Evolutionary conservation across 1,284 basidiomycete species (phyloP).

Genomic region (Psilocybe mexicana): DNA sequence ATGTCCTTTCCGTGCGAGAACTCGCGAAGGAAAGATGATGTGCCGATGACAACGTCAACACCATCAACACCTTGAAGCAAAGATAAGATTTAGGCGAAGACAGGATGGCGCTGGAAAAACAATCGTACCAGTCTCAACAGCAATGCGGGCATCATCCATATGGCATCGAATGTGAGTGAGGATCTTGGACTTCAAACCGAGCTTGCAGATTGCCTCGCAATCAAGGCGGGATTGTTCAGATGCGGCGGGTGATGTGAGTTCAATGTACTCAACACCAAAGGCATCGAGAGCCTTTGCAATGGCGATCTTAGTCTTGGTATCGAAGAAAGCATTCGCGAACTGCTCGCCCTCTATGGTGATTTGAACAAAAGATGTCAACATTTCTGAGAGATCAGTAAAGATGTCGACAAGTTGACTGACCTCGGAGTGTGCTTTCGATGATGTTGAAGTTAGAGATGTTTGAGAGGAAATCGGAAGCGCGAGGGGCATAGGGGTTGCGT

Average conservation of each 20-base stretch:
- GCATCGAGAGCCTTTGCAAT: conserved; percentile 97
- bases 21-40: conserved; percentile 97
- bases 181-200: conserved; percentile 96
- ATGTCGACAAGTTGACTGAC: conserved; percentile 50
- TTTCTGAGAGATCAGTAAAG: conserved; percentile 5
- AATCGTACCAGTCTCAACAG: conserved; percentile 90
- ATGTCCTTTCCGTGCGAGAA: conserved; percentile 99
- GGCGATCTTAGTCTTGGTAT: conserved; percentile 99
- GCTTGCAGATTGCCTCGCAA: conserved; percentile 99
- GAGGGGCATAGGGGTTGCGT: conserved; percentile 82
- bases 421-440: conserved; percentile 95
- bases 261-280: conserved; percentile 99
- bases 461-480: conserved; percentile 89
- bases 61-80: conserved; percentile 83
- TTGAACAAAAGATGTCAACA: conserved; percentile 11
- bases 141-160: conserved; percentile 99
- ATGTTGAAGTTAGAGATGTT: conserved; percentile 95
- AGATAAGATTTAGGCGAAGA: conserved; percentile 8
- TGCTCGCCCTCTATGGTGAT: conserved; percentile 87
- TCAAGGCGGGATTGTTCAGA: conserved; percentile 95
- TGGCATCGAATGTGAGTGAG: conserved; percentile 99
- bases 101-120: conserved; percentile 5
- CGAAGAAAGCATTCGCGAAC: conserved; percentile 99
- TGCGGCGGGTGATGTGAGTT: conserved; percentile 97
- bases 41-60: conserved; percentile 99